A percentile compares a stretch with the other conserved stretches of the same genome.
These are phyloP conservation scores for Eucalyptus curtisii DNA, from an alignment of 345 rosid genomes.

Conservation along the genomic window DNA sequence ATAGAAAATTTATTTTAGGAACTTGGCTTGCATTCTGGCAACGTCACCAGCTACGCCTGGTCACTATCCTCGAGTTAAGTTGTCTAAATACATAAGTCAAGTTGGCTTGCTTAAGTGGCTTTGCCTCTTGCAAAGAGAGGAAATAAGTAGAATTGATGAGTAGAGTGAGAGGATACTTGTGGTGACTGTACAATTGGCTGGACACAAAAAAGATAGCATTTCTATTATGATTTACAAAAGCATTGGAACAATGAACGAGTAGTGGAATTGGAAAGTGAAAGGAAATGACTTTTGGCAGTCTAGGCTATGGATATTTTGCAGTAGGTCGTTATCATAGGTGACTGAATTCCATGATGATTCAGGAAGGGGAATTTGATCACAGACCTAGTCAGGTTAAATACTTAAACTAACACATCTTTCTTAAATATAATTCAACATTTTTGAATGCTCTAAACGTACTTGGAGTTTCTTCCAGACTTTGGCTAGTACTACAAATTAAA, in stretches of 20 bases:
- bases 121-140: neutral
- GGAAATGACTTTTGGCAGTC: neutral
- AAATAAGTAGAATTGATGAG: neutral
- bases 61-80: neutral
- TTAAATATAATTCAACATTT: neutral
- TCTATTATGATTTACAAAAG: neutral
- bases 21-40: neutral
- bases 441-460: neutral
- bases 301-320: neutral
- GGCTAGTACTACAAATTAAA: neutral
- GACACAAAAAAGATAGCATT: neutral
- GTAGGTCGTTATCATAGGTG: neutral
- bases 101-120: neutral
- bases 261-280: neutral
- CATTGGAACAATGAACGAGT: neutral
- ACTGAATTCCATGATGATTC: neutral
- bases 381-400: neutral
- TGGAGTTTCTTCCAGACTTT: neutral
- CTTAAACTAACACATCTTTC: neutral
- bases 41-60: neutral
- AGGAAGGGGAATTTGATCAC: neutral
- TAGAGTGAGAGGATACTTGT: neutral
- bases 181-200: neutral
- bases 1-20: neutral
- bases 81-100: neutral